Base-by-base conservation (phyloP, 140 eudicot genomes). In the Senecio squalidus region DNA sequence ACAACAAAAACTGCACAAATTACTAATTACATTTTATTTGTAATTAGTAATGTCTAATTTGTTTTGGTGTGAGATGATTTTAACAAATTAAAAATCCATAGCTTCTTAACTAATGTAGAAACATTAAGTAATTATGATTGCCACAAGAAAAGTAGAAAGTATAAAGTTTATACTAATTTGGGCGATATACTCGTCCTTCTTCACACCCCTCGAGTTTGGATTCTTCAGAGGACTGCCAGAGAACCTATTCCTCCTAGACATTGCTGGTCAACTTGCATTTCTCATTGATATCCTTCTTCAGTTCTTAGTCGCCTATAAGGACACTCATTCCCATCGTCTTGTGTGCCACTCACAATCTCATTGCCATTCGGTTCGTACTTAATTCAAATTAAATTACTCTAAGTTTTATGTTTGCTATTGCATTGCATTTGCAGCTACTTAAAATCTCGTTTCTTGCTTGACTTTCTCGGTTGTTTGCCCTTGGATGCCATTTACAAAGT, bases 151-250 rank as follows among this genome's bases (percentile, higher is more conserved):
- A n/a, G n/a, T n/a, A n/a, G n/a, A n/a, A n/a, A n/a, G n/a, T n/a
- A n/a, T n/a, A n/a, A n/a, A n/a, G n/a, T 36, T 36, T 2, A 76
- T 85, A 9, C 63, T 82, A 67, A 43, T 85, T 64, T 85, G 95
- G 95, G 95, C 95, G 9, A 55, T 82, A 6, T 82, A 85, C 74
- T 85, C 95, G 2, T 85, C 86, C 39, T 78, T 82, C 84, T 85
- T 85, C 84, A 85, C 91, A 0, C 95, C 95, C 2, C 58, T 82
- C 3, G 95, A 85, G 62, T 85, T 85, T 23, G 95, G 78, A 9
- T 82, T 85, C 87, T 85, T 82, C 76, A 68, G 86, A 40, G 95
- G 90, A 0, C 71, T 85, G 46, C 86, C 90, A 24, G 78, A 85
- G 67, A 55, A 85, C 39, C 74, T 85, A 5, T 85, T 82, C 80